Percentiles rank a stretch among this genome's conserved stretches.
These are phyloP conservation scores for Aquilaria sinensis DNA, from an alignment of 345 rosid species.

Conservation along the genomic window DNA sequence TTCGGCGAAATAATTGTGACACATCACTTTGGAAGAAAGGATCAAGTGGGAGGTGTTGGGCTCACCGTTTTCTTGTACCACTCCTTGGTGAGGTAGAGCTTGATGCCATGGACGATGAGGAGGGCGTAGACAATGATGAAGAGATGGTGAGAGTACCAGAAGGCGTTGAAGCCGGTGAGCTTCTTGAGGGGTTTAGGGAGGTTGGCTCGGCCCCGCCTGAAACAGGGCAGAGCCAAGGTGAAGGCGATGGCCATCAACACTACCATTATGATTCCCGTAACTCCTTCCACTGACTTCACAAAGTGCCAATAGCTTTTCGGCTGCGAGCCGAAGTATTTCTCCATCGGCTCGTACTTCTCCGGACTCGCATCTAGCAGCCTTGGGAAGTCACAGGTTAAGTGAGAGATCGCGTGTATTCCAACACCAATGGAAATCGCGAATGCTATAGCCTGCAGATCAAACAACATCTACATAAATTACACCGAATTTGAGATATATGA, in stretches of 20 bases:
- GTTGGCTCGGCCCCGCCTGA: slow-evolving; percentile 48
- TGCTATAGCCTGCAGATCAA: slow-evolving; percentile 48
- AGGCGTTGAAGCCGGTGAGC: slow-evolving; percentile 80
- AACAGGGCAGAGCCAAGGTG: slow-evolving; percentile 73
- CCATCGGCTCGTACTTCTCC: slow-evolving; percentile 45
- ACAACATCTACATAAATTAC: no score
- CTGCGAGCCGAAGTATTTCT: slow-evolving; percentile 52
- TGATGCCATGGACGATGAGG: slow-evolving; percentile 60
- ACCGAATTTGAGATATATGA: no score
- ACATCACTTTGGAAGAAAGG: not conserved
- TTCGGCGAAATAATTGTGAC: no score
- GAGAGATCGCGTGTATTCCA: slow-evolving; percentile 49
- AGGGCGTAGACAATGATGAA: slow-evolving; percentile 64
- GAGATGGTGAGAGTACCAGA: slow-evolving; percentile 84
- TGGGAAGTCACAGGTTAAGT: slow-evolving; percentile 69
- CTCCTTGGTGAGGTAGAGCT: slow-evolving; percentile 47
- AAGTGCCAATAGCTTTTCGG: slow-evolving; percentile 66
- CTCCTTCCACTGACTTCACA: slow-evolving; percentile 54
- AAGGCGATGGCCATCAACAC: slow-evolving; percentile 71
- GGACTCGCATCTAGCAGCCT: slow-evolving; percentile 45
- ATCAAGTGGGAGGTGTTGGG: not conserved
- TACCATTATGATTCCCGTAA: slow-evolving; percentile 58
- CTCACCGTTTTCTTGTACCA: slow-evolving; percentile 70
- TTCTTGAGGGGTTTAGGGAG: slow-evolving; percentile 57
- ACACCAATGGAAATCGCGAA: slow-evolving; percentile 54